A percentile compares a stretch with the other conserved stretches of the same genome.
phyloP scores from a whole-genome alignment of 257 asterid species.

The Solanum gracilifrons region DNA sequence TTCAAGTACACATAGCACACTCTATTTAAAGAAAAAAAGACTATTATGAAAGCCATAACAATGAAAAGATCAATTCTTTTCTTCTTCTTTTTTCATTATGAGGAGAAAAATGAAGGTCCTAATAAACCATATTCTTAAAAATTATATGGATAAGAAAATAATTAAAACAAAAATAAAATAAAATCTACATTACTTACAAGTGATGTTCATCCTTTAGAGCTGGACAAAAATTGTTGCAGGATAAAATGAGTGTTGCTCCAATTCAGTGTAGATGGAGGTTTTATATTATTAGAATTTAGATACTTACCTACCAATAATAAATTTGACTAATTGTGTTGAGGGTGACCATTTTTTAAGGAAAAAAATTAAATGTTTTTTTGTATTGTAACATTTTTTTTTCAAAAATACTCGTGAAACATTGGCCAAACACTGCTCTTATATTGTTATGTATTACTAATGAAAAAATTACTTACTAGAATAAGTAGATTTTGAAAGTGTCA shows the following conservation, averaged over 20 bases:
- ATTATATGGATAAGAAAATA: neutral
- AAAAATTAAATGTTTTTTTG: neutral
- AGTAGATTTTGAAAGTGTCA: neutral
- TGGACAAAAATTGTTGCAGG: neutral
- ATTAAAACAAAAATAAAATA: neutral
- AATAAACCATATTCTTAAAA: neutral
- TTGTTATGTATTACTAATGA: too few relatives aligned
- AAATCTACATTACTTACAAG: neutral
- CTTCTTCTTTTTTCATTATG: too few relatives aligned
- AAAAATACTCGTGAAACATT: neutral
- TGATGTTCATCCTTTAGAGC: neutral
- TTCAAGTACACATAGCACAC: neutral
- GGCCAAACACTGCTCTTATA: neutral
- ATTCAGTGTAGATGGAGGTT: neutral
- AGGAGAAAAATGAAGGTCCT: neutral
- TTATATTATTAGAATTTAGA: neutral
- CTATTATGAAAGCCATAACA: neutral
- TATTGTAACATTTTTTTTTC: neutral
- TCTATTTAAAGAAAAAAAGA: neutral
- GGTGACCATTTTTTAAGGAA: neutral
- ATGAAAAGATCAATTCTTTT: neutral
- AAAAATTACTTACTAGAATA: neutral
- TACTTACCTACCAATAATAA: neutral
- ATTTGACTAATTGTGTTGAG: neutral
- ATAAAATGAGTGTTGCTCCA: neutral